Evolutionary conservation across 352 stramenopile species (phyloP), one percentile per base, ranked within the genome.

Genomic region (Pseudoperonospora humuli): DNA sequence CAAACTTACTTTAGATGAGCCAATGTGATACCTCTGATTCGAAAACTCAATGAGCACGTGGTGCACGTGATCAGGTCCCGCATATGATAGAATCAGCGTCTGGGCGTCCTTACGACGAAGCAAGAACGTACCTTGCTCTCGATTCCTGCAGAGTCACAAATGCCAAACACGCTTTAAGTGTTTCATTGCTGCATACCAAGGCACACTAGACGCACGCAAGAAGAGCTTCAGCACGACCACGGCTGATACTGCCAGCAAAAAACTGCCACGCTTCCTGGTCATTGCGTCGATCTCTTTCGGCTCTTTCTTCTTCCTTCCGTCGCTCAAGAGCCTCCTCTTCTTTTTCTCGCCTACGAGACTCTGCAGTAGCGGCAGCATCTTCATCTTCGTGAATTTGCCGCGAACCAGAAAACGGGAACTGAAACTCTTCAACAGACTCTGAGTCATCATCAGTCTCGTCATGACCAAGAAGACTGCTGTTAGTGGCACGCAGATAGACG

Each of bases 1-100:
- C 6, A 43, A 31, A 3, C 39, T 25, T 50, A 91, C 79, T 64
- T 86, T 88, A 21, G 80, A 77, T 3, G 76, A 76, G 1, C 80
- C 80, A 19, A 93, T 68, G 40, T 89, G 74, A 42, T 90, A 93
- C 41, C 57, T 64, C 25, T 80, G 67, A 28, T 77, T 66, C 4
- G 70, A 60, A 42, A 61, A 93, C 47, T 88, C 80, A 20, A 93
- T 80, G 1, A 93, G 62, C 21, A 86, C 80, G 41, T 93, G 80
- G 40, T 90, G 80, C n/a, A 86, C 61, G 28, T 93, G 71, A 6
- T 61, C 50, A 0, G 50, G 32, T 0, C 78, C 75, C 7, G 84
- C 45, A 26, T 93, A 93, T 33, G 80, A 93, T n/a, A 93, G 55
- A 32, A 93, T 68, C 17, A 93, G 46, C 27, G 80, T 93, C 37